phyloP scores from a whole-genome alignment of 148 eudicot genomes.

The Gaultheria prostrata region DNA sequence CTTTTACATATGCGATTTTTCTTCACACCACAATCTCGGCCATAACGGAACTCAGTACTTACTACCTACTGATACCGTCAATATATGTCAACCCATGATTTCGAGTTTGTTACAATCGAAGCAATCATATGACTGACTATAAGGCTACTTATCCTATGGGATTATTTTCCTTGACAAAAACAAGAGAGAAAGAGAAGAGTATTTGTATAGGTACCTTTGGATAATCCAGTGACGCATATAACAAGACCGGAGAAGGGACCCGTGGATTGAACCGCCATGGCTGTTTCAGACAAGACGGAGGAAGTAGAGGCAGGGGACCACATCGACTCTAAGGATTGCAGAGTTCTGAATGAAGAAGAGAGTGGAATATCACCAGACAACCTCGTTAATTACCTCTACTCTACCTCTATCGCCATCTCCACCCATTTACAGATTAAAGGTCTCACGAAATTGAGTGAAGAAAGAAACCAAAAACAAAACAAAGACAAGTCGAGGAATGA shows the following conservation, averaged over 20 bases:
- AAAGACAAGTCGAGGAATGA: not conserved
- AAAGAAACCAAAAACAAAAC: not conserved
- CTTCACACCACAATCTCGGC: not conserved
- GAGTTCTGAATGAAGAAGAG: slow-evolving; percentile 22
- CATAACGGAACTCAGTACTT: not conserved
- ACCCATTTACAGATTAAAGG: slow-evolving; percentile 15
- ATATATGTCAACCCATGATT: not conserved
- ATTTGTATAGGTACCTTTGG: slow-evolving; percentile 43
- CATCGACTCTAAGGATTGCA: slow-evolving; percentile 21
- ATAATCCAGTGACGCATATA: slow-evolving; percentile 84
- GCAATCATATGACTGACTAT: too few relatives aligned
- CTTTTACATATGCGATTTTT: not conserved
- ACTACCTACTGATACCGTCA: not conserved
- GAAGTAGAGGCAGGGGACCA: slow-evolving; percentile 25
- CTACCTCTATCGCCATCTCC: slow-evolving; percentile 24
- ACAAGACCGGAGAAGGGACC: slow-evolving; percentile 68
- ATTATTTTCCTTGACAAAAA: not conserved
- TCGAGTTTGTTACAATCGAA: too few relatives aligned
- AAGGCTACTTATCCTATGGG: not conserved
- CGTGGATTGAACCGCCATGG: slow-evolving; percentile 9
- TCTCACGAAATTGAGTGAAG: not conserved
- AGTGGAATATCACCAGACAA: slow-evolving; percentile 26
- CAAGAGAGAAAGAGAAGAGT: not conserved
- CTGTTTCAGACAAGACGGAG: slow-evolving; percentile 9
- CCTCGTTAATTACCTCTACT: slow-evolving; percentile 36